Percentiles rank a stretch among this genome's conserved stretches.
Evolutionary conservation across 78 protist genomes (phyloP).

Genomic region (Dictyostelium purpureum): DNA sequence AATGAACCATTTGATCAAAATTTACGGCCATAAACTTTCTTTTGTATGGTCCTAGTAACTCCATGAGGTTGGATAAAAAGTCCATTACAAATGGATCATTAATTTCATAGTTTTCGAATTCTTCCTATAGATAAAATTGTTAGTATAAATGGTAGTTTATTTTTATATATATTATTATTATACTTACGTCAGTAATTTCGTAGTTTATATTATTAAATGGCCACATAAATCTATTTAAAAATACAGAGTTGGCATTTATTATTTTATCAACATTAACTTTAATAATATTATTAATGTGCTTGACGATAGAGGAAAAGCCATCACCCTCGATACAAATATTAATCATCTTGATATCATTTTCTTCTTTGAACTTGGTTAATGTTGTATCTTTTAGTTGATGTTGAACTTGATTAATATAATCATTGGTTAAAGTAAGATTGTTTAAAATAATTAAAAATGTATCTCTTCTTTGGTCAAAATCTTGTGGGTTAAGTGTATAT

Average conservation of each 20-base stretch:
- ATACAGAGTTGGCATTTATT: not conserved
- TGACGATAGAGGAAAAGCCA: not conserved
- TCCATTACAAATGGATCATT: constrained; percentile 72
- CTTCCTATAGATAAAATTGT: not conserved
- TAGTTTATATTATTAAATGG: constrained; percentile 44
- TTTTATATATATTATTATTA: no score
- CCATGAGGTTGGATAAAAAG: not conserved
- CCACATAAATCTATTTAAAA: constrained; percentile 29
- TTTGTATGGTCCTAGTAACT: constrained; percentile 29
- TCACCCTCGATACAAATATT: constrained; percentile 29
- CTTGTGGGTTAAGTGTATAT: constrained; percentile 15
- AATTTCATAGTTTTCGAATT: constrained; percentile 55
- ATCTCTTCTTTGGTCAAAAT: constrained; percentile 68
- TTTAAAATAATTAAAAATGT: constrained; percentile 42
- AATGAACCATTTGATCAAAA: constrained; percentile 40
- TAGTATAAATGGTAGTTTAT: no score
- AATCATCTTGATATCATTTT: constrained; percentile 51
- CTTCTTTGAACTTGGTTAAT: not conserved
- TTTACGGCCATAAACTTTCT: not conserved
- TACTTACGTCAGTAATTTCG: constrained; percentile 34
- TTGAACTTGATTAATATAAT: constrained; percentile 26
- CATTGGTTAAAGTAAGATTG: constrained; percentile 21
- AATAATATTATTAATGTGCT: constrained; percentile 29
- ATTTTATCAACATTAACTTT: constrained; percentile 41
- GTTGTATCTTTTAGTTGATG: constrained; percentile 22